Conservation (phyloP, 2,329 filamentous ascomycete genomes). For the Aspergillus fumigatus region DNA sequence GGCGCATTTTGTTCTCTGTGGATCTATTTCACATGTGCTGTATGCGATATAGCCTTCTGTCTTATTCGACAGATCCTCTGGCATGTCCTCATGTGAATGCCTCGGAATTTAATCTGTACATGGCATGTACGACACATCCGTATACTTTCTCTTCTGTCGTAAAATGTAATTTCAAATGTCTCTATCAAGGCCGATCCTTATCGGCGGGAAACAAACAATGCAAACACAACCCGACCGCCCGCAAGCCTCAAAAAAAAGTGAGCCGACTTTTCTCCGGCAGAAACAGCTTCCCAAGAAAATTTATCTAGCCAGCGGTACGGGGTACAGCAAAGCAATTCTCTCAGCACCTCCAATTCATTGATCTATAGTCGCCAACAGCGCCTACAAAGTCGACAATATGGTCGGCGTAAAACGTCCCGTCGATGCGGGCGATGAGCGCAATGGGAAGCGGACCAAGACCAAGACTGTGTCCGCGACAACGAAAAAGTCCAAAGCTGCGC, state of each 20-base stretch:
- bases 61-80: neutral
- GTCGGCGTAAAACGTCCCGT: conserved; percentile 40
- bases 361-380: neutral
- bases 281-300: conserved; percentile 7
- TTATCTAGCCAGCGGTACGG: conserved; percentile 5
- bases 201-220: conserved; percentile 11
- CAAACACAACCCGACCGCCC: conserved; percentile 10
- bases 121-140: neutral
- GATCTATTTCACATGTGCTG: neutral
- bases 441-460: conserved; percentile 38
- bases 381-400: conserved; percentile 23
- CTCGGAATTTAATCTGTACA: neutral
- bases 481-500: conserved; percentile 26
- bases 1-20: neutral
- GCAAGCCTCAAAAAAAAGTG: conserved; percentile 22
- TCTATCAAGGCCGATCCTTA: conserved; percentile 1
- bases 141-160: neutral
- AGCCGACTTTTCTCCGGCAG: conserved; percentile 8
- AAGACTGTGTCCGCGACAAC: conserved; percentile 14
- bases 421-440: conserved; percentile 34
- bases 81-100: neutral
- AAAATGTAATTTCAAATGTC: neutral
- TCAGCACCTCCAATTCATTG: neutral
- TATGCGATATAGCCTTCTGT: neutral
- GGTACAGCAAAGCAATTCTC: neutral